phyloP scores from a whole-genome alignment of 176 grass and related monocot species.

The Juncus inflexus region DNA sequence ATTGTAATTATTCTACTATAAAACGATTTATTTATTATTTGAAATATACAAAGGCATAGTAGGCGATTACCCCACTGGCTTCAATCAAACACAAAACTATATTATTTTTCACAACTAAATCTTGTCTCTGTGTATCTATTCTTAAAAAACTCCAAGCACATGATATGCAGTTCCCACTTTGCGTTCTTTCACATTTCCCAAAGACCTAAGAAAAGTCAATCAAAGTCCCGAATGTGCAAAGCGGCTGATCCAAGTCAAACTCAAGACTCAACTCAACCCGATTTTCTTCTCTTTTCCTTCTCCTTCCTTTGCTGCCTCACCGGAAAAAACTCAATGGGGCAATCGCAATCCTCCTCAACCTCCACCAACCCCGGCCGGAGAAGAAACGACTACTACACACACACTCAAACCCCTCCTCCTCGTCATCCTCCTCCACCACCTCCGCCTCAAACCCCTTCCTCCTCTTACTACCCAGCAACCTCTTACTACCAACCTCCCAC shows the following conservation, averaged over 20 bases:
- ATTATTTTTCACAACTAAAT: too few relatives aligned
- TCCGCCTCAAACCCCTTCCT: slow-evolving; percentile 1
- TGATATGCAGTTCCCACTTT: too few relatives aligned
- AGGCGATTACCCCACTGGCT: too few relatives aligned
- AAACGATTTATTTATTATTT: too few relatives aligned
- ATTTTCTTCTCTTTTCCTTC: not conserved
- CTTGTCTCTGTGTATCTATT: too few relatives aligned
- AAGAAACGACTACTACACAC: slow-evolving; percentile 45
- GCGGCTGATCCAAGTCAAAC: not conserved
- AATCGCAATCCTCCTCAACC: slow-evolving; percentile 15
- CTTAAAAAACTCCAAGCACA: too few relatives aligned
- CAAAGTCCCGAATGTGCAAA: not conserved
- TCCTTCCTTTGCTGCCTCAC: not conserved
- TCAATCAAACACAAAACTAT: too few relatives aligned
- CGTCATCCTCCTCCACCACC: slow-evolving; percentile 3
- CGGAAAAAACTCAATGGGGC: slow-evolving; percentile 34
- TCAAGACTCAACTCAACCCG: not conserved
- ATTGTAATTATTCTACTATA: too few relatives aligned
- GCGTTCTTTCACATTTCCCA: too few relatives aligned
- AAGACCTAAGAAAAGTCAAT: too few relatives aligned
- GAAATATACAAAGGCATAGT: too few relatives aligned
- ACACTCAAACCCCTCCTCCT: slow-evolving; percentile 7
- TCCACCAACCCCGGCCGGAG: slow-evolving; percentile 24
- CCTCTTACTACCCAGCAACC: slow-evolving; percentile 10
- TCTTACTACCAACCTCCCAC: slow-evolving; percentile 4